Evolutionary conservation across 2,329 filamentous ascomycete genomes (phyloP), one percentile per base, ranked within the genome.

Genomic region (Penicillium sp.): DNA sequence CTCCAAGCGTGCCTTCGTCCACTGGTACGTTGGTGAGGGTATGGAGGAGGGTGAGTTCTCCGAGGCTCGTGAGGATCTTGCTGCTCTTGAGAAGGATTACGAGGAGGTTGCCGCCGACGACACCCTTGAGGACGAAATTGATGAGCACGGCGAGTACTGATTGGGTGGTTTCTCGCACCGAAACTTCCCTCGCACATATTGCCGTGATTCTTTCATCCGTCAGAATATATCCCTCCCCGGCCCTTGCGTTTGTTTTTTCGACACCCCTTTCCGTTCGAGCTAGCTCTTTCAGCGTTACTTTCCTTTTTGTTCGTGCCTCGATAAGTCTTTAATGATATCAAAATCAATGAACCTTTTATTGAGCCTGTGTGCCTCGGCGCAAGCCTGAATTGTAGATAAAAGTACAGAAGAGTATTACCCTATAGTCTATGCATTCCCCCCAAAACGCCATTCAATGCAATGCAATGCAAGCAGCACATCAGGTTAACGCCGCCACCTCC

Each of bases 21-120:
- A 88, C 71, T 88, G 86, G 86, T 88, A 88, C 65, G 90, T 95
- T 53, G 90, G 90, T 64, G 90, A 95, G 80, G 90, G 90, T 79
- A 95, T 95, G 90, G 90, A 95, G 80, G 90, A 95, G 76, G 90
- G 90, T 69, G 90, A 95, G 77, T 95, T 95, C 80, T 90, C 87
- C 62, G 90, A 95, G 78, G 90, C 90, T 60, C 88, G 90, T 67
- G 90, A 95, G 80, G 90, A 95, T 74, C 82, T 95, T 59, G 90
- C 90, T 61, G 90, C 90, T 48, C 82, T 95, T 33, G 90, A 93
- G 82, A 90, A 89, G 81, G 90, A 93, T 70, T 93, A 93, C 73
- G 90, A 92, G 77, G 90, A 93, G 82, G 90, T 93, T 66, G 90
- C 89, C 59, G 84, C 82, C 73, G 90, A 93, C 76, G 29, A 31